These are phyloP conservation scores for Apostasia shenzhenica DNA, from an alignment of 106 monocot species.

Conservation along the genomic window DNA sequence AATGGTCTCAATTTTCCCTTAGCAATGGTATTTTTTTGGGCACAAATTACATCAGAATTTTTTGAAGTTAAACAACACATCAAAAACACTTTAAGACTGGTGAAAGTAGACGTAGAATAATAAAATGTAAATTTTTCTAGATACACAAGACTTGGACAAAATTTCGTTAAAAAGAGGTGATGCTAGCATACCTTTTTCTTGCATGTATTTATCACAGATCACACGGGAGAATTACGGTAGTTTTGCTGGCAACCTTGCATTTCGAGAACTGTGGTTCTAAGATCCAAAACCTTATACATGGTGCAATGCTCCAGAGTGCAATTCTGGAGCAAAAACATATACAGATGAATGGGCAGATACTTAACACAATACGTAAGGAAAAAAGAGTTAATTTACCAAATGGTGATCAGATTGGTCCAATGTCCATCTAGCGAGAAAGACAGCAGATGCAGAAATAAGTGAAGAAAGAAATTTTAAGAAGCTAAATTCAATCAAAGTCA, in stretches of 20 bases:
- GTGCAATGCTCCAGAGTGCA: conserved; percentile 68
- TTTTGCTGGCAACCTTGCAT: conserved; percentile 69
- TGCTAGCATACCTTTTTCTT: conserved; percentile 49
- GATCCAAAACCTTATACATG: conserved; percentile 56
- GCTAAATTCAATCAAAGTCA: conserved; percentile 67
- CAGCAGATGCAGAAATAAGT: conserved; percentile 66
- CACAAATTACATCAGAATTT: too few species aligned
- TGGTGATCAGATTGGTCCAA: conserved; percentile 69
- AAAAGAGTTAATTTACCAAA: conserved; percentile 37
- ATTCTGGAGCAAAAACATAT: conserved; percentile 35
- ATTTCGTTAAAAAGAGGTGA: too few species aligned
- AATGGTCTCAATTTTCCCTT: too few species aligned
- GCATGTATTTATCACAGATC: conserved; percentile 81
- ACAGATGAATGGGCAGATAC: neutral
- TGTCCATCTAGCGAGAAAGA: conserved; percentile 93
- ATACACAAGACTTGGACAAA: too few species aligned
- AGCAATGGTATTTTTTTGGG: too few species aligned
- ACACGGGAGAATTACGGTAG: conserved; percentile 36
- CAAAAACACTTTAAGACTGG: too few species aligned
- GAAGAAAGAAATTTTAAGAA: conserved; percentile 84
- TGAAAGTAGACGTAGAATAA: too few species aligned
- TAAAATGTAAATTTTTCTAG: too few species aligned
- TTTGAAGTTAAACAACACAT: too few species aligned
- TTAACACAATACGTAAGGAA: neutral
- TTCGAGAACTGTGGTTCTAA: conserved; percentile 32